Conservation (phyloP, 495 filamentous ascomycete species). For the Aspergillus ostianus region DNA sequence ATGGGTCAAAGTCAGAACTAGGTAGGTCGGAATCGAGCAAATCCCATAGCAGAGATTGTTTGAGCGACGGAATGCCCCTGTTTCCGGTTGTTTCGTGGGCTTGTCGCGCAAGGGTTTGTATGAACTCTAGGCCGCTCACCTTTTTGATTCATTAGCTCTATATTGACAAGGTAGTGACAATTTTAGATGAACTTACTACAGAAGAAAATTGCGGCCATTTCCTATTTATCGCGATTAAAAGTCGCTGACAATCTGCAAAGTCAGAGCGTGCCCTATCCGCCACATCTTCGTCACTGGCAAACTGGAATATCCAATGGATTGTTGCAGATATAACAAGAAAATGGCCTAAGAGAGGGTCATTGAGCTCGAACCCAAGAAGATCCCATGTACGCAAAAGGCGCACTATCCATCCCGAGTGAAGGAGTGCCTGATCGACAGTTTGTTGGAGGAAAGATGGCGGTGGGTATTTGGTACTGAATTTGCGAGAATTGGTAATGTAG, state of each 20-base stretch:
- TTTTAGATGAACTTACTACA: not conserved
- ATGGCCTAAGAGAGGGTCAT: slow-evolving; percentile 8
- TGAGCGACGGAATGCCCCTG: not conserved
- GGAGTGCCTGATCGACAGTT: slow-evolving; percentile 8
- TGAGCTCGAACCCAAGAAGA: not conserved
- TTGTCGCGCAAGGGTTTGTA: not conserved
- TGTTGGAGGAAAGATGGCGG: slow-evolving; percentile 12
- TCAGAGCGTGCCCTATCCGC: slow-evolving; percentile 2
- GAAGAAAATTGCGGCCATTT: slow-evolving; percentile 8
- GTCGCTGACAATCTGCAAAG: not conserved
- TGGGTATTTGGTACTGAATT: not conserved
- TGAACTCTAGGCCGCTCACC: not conserved
- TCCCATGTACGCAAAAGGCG: slow-evolving; percentile 7
- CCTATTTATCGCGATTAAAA: not conserved
- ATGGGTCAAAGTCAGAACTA: not conserved
- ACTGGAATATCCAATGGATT: slow-evolving; percentile 14
- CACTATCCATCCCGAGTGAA: slow-evolving; percentile 11
- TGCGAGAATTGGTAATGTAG: slow-evolving; percentile 3
- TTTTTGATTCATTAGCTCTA: not conserved
- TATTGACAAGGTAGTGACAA: not conserved
- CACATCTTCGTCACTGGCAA: slow-evolving; percentile 10
- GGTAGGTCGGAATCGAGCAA: not conserved
- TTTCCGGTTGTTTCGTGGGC: not conserved
- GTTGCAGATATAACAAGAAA: slow-evolving; percentile 6
- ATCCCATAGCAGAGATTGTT: not conserved